phyloP scores from a whole-genome alignment of 306 rosid genomes.

The Myrica gale region DNA sequence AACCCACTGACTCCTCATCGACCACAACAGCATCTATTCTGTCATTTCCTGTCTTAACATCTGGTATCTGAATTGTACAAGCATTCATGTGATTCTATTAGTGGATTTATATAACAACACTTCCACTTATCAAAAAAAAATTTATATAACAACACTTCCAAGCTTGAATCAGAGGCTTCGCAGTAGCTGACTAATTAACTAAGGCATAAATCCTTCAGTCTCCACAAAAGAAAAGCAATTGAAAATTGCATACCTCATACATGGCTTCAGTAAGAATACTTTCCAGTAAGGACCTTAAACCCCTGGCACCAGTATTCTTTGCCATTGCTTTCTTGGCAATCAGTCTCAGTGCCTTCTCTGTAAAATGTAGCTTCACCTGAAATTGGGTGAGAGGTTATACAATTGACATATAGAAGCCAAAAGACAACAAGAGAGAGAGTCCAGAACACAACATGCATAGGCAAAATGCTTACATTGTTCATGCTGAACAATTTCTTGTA shows the following conservation, averaged over 20 bases:
- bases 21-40: conserved; percentile 80
- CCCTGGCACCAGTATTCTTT: conserved; percentile 96
- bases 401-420: conserved; percentile 18
- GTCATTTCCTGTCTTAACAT: conserved; percentile 69
- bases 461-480: conserved; percentile 67
- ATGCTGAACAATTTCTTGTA: conserved; percentile 86
- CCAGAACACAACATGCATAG: background rate
- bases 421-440: background rate
- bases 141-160: background rate
- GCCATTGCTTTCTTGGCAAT: conserved; percentile 86
- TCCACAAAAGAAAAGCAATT: background rate
- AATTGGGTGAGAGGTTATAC: conserved; percentile 8
- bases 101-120: background rate
- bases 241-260: conserved; percentile 65
- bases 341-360: conserved; percentile 64
- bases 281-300: conserved; percentile 82
- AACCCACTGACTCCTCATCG: conserved; percentile 74
- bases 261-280: conserved; percentile 82
- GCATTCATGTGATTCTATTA: conserved; percentile 16
- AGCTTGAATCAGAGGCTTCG: conserved; percentile 6
- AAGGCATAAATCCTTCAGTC: background rate
- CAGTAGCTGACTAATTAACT: conserved; percentile 7
- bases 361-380: conserved; percentile 83
- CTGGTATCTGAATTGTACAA: conserved; percentile 67
- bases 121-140: conserved; percentile 1